Percentiles rank a stretch among this genome's conserved stretches.
Evolutionary conservation across 176 grass and related monocot species (phyloP).

Genomic region (Thinopyrum elongatum): DNA sequence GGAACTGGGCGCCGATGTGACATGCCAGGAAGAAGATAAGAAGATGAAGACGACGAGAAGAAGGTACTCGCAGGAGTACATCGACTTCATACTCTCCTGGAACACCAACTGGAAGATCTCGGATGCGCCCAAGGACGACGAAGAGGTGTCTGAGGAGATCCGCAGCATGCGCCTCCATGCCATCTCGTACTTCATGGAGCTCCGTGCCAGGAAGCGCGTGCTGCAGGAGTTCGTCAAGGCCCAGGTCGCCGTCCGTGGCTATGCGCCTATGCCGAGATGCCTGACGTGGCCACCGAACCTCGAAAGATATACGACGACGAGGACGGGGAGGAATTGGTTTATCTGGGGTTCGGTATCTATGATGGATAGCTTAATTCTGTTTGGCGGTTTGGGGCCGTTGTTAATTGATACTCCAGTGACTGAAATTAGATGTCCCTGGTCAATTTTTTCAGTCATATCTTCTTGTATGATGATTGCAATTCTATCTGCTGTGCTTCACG

Average conservation of each 20-base stretch:
- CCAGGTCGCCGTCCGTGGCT: not conserved
- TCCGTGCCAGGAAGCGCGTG: not conserved
- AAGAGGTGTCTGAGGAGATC: not conserved
- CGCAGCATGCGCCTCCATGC: not conserved
- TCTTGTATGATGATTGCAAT: too few species aligned
- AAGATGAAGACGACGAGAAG: not conserved
- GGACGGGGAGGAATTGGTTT: not conserved
- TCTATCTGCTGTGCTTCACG: too few species aligned
- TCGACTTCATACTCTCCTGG: not conserved
- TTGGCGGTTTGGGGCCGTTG: not conserved
- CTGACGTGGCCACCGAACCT: not conserved
- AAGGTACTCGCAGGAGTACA: not conserved
- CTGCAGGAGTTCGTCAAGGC: not conserved
- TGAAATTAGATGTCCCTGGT: not conserved
- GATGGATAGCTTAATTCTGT: not conserved
- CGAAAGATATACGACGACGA: not conserved
- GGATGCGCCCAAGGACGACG: not conserved
- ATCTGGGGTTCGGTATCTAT: not conserved
- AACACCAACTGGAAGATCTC: not conserved
- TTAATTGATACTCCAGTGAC: not conserved
- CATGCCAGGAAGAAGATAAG: not conserved
- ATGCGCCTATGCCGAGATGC: not conserved
- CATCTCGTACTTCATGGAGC: not conserved
- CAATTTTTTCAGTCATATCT: too few species aligned
- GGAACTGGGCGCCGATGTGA: not conserved